Evolutionary conservation across 768 basidiomycete species (phyloP).

Genomic region (Pleurotus sapidus): DNA sequence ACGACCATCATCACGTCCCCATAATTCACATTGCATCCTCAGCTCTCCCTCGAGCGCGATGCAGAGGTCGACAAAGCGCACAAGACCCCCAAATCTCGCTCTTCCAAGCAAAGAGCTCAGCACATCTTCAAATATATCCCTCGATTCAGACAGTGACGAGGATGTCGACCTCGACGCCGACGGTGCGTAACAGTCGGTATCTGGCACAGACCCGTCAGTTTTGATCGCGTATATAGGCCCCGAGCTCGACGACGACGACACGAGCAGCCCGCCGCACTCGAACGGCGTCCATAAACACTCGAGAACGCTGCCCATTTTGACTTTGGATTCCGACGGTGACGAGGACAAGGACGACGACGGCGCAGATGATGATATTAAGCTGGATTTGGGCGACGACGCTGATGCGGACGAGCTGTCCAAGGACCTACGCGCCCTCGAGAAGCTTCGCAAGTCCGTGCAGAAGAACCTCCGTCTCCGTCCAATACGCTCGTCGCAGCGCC

Average conservation of each 20-base stretch:
- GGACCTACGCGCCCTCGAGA: slow-evolving; percentile 65
- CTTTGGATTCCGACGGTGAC: not conserved
- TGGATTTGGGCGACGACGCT: slow-evolving; percentile 27
- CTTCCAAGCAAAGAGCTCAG: not conserved
- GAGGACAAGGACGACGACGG: not conserved
- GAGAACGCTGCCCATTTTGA: not conserved
- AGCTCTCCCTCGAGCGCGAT: too few relatives aligned
- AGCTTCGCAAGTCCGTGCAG: slow-evolving; percentile 68
- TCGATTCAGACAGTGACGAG: not conserved
- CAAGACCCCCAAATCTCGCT: not conserved
- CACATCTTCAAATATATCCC: not conserved
- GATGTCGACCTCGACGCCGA: not conserved
- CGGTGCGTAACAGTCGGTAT: not conserved
- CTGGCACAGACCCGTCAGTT: too few relatives aligned
- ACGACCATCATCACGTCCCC: too few relatives aligned
- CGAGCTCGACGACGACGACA: not conserved
- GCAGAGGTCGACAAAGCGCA: not conserved
- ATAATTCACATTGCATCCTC: too few relatives aligned
- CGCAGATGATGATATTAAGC: not conserved
- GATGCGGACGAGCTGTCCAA: slow-evolving; percentile 61
- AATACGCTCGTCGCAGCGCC: slow-evolving; percentile 56
- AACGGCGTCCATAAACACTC: not conserved
- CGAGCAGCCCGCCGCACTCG: too few relatives aligned
- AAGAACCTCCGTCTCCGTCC: slow-evolving; percentile 78
- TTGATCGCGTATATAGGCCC: not conserved